A percentile compares a stretch with the other conserved stretches of the same genome.
These are phyloP conservation scores for Trichomonas gallinae DNA, from an alignment of 208 protist genomes.

Conservation along the genomic window DNA sequence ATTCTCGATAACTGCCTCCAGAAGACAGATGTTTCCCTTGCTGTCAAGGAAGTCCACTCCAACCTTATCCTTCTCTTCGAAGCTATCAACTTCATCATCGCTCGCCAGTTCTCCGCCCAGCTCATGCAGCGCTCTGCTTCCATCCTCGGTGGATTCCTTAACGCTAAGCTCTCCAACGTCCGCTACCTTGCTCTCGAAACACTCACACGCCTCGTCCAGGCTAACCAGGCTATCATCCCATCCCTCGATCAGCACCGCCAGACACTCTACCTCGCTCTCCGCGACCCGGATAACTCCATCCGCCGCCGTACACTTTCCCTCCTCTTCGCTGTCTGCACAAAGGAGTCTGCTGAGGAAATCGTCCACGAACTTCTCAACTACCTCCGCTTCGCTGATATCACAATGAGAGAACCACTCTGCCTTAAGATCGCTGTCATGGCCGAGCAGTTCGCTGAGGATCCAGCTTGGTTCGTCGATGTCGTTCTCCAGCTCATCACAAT, in stretches of 20 bases:
- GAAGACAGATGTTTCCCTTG: constrained; percentile 31
- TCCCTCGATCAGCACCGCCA: constrained; percentile 34
- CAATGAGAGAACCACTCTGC: constrained; percentile 75
- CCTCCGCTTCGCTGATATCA: constrained; percentile 57
- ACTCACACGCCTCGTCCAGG: constrained; percentile 39
- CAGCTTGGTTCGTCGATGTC: constrained; percentile 80
- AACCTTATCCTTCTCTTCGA: constrained; percentile 88
- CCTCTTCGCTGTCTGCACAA: constrained; percentile 84
- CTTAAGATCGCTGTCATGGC: constrained; percentile 82
- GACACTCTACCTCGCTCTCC: constrained; percentile 35
- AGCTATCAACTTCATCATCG: constrained; percentile 71
- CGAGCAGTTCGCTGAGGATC: constrained; percentile 75
- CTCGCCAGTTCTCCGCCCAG: constrained; percentile 37
- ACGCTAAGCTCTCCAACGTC: constrained; percentile 37
- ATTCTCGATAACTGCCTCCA: not conserved
- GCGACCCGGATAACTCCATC: constrained; percentile 84
- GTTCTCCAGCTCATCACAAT: constrained; percentile 75
- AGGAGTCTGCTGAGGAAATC: constrained; percentile 63
- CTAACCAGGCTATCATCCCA: constrained; percentile 22
- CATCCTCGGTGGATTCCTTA: constrained; percentile 23
- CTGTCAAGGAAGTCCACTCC: constrained; percentile 78
- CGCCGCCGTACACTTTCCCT: constrained; percentile 84
- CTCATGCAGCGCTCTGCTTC: not conserved
- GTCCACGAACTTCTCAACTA: constrained; percentile 73
- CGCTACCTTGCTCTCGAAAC: constrained; percentile 45